A percentile compares a stretch with the other conserved stretches of the same genome.
Conservation (phyloP, 1,284 basidiomycete genomes). For the Pholiota adiposa region DNA sequence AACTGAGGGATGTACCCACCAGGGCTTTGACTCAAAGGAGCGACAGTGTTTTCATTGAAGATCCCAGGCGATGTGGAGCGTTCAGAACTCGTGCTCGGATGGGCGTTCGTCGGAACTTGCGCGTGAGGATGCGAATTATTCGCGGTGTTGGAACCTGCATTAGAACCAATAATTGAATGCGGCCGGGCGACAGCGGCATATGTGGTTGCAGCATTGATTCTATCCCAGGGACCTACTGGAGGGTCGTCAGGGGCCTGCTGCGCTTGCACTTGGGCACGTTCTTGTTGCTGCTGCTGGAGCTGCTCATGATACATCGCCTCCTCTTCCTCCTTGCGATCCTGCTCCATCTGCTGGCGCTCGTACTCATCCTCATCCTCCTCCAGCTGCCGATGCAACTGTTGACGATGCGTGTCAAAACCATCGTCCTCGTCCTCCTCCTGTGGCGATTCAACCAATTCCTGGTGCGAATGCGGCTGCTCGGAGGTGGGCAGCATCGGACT, state of each 20-base stretch:
- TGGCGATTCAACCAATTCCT: neutral
- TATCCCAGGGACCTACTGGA: slow-evolving; percentile 43
- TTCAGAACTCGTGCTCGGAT: slow-evolving; percentile 34
- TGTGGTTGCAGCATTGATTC: slow-evolving; percentile 19
- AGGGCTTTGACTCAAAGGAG: slow-evolving; percentile 5
- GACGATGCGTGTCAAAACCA: neutral
- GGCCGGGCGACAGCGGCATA: slow-evolving; percentile 10
- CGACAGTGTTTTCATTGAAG: slow-evolving; percentile 5
- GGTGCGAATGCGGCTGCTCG: neutral
- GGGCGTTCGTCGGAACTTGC: neutral
- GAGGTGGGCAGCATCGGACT: neutral
- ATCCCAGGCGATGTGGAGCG: slow-evolving; percentile 22
- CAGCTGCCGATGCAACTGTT: slow-evolving; percentile 1
- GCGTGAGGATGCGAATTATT: neutral
- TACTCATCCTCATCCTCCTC: slow-evolving; percentile 9
- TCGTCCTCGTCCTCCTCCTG: slow-evolving; percentile 2
- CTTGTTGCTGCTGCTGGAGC: slow-evolving; percentile 7
- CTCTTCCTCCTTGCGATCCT: slow-evolving; percentile 5
- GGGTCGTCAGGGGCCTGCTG: slow-evolving; percentile 21
- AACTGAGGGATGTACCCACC: slow-evolving; percentile 9
- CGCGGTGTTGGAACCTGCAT: neutral
- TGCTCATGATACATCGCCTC: slow-evolving; percentile 10
- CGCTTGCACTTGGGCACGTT: slow-evolving; percentile 18
- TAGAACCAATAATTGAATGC: neutral
- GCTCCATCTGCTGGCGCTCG: slow-evolving; percentile 13